phyloP scores from a whole-genome alignment of 371 early-diverging fungal species.

The Dichotomocladium elegans region DNA sequence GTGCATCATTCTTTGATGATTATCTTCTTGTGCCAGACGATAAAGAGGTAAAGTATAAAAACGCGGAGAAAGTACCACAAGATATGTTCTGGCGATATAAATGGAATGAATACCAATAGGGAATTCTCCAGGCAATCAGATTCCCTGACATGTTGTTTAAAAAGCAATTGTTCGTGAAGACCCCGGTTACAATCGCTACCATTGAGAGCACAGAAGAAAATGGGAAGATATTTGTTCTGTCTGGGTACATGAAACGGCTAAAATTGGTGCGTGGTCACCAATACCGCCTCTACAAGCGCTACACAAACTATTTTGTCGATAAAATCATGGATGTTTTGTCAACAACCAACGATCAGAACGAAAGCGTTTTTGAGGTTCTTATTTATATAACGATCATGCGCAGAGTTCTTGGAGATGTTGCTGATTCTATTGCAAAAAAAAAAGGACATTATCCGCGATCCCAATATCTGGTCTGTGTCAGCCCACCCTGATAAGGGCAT shows the following conservation, averaged over 20 bases:
- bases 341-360: conserved; percentile 11
- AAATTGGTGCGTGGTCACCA: background rate
- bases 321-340: conserved; percentile 17
- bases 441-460: background rate
- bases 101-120: conserved; percentile 14
- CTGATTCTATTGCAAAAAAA: no score
- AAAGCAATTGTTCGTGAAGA: conserved; percentile 1
- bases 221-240: background rate
- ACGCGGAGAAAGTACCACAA: background rate
- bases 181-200: conserved; percentile 1
- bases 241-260: conserved; percentile 7
- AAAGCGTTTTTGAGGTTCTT: conserved; percentile 13
- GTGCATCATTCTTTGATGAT: conserved; percentile 8
- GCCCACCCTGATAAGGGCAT: no score
- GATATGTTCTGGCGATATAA: background rate
- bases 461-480: conserved; percentile 2
- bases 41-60: conserved; percentile 10
- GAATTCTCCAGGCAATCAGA: conserved; percentile 21
- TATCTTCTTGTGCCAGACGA: conserved; percentile 34
- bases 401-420: background rate
- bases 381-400: background rate
- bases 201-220: background rate
- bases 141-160: conserved; percentile 29
- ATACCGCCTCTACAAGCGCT: conserved; percentile 30
- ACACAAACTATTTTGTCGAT: conserved; percentile 25